Evolutionary conservation across 2,329 filamentous ascomycete genomes (phyloP).

Genomic region (Penicillium sp.): DNA sequence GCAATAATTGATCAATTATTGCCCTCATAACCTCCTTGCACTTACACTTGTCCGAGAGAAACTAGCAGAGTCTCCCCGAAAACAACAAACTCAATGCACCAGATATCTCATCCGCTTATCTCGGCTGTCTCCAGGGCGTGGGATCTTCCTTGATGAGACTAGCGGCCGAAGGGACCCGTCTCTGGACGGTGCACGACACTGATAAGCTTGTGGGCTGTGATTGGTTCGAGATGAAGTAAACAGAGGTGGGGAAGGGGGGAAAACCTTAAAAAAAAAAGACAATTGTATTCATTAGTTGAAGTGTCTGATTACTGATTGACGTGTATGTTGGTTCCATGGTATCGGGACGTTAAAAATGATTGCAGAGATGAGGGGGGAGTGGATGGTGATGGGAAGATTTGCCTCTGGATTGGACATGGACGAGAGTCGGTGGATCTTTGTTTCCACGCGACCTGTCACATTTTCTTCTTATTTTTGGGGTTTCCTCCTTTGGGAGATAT

Average conservation of each 20-base stretch:
- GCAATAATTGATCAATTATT: not conserved
- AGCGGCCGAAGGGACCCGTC: not conserved
- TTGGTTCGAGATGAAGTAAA: slow-evolving; percentile 1
- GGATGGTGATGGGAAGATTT: too few species aligned
- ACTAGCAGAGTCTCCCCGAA: not conserved
- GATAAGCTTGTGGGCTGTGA: slow-evolving; percentile 12
- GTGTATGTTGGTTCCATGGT: too few species aligned
- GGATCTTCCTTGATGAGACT: not conserved
- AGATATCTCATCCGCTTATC: slow-evolving; percentile 6
- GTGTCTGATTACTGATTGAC: too few species aligned
- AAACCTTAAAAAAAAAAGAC: too few species aligned
- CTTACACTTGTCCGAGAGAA: not conserved
- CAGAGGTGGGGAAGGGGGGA: too few species aligned
- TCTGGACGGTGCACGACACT: not conserved
- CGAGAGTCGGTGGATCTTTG: not conserved
- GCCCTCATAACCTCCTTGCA: slow-evolving; percentile 1
- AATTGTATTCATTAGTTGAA: too few species aligned
- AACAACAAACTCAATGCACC: not conserved
- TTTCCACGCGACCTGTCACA: slow-evolving; percentile 10
- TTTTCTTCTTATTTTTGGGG: slow-evolving; percentile 3
- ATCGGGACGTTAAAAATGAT: too few species aligned
- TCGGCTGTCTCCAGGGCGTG: slow-evolving; percentile 2
- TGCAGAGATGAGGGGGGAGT: too few species aligned
- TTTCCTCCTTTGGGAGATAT: too few species aligned
- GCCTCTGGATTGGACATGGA: not conserved